Evolutionary conservation across 2,329 filamentous ascomycete genomes (phyloP).

Genomic region (Penicillium italicum): DNA sequence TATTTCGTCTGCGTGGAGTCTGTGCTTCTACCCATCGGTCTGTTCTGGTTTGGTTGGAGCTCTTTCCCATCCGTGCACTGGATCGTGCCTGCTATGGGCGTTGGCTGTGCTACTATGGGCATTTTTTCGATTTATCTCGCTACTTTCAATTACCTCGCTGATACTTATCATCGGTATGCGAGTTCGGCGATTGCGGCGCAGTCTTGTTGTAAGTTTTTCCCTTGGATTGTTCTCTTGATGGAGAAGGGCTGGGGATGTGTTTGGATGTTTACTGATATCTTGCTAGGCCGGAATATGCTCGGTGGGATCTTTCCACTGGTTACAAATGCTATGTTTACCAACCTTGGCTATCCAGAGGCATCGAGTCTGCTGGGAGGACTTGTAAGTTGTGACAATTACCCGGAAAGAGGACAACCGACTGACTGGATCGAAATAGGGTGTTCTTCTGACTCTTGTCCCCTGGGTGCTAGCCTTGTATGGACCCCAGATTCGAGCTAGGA

Average conservation of each 20-base stretch:
- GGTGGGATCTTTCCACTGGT: constrained; percentile 78
- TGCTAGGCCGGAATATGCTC: constrained; percentile 64
- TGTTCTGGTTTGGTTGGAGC: constrained; percentile 79
- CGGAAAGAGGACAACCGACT: not conserved
- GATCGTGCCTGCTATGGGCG: constrained; percentile 67
- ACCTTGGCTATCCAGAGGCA: constrained; percentile 67
- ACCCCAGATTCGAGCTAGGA: constrained; percentile 68
- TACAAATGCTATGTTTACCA: constrained; percentile 67
- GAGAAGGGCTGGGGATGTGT: not conserved
- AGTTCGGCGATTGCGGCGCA: constrained; percentile 83
- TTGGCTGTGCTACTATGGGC: constrained; percentile 74
- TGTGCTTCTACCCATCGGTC: constrained; percentile 69
- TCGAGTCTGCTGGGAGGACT: constrained; percentile 74
- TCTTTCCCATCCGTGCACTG: constrained; percentile 61
- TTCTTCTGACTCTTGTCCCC: constrained; percentile 70
- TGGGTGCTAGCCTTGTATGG: constrained; percentile 83
- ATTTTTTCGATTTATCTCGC: constrained; percentile 85
- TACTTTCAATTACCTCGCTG: constrained; percentile 89
- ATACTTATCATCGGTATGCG: constrained; percentile 80
- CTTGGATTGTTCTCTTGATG: not conserved
- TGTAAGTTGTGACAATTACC: constrained; percentile 37
- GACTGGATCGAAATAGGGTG: constrained; percentile 36
- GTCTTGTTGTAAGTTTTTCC: constrained; percentile 59
- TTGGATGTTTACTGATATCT: constrained; percentile 1
- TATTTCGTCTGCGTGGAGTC: constrained; percentile 80